Evolutionary conservation across 176 grass and related monocot species (phyloP).

Genomic region (Leersia perrieri): DNA sequence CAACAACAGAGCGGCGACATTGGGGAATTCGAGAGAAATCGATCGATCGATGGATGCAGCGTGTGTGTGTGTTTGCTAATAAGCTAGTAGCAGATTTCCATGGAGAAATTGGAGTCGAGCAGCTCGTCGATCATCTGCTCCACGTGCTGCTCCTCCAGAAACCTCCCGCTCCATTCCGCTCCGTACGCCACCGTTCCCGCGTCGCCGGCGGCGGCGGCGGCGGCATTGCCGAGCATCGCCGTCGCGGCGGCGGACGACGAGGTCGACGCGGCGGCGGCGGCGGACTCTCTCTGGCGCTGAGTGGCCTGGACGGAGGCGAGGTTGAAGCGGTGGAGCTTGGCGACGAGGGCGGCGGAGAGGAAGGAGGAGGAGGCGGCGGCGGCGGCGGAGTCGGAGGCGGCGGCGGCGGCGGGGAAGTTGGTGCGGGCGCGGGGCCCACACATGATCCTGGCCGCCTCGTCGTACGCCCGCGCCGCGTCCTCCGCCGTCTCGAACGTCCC

Average conservation of each 20-base stretch:
- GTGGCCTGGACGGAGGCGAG: conserved; percentile 61
- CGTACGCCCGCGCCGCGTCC: conserved; percentile 94
- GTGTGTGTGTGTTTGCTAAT: too few species aligned
- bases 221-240: background rate
- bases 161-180: conserved; percentile 28
- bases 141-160: conserved; percentile 79
- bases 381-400: background rate
- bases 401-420: conserved; percentile 59
- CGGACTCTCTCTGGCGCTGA: conserved; percentile 44
- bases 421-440: conserved; percentile 72
- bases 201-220: background rate
- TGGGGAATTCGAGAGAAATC: too few species aligned
- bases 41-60: too few species aligned
- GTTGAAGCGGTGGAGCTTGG: conserved; percentile 85
- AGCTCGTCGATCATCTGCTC: conserved; percentile 98
- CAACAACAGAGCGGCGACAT: background rate
- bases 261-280: background rate
- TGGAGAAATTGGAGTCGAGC: conserved; percentile 82
- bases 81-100: conserved; percentile 74
- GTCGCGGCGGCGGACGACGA: background rate
- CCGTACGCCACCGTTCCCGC: background rate
- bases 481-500: conserved; percentile 97
- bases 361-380: conserved; percentile 27
- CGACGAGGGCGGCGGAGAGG: conserved; percentile 68
- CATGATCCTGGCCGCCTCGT: conserved; percentile 91